These are phyloP conservation scores for Graphiopsis chlorocephala DNA, from an alignment of 2,329 filamentous ascomycete species.

Conservation along the genomic window DNA sequence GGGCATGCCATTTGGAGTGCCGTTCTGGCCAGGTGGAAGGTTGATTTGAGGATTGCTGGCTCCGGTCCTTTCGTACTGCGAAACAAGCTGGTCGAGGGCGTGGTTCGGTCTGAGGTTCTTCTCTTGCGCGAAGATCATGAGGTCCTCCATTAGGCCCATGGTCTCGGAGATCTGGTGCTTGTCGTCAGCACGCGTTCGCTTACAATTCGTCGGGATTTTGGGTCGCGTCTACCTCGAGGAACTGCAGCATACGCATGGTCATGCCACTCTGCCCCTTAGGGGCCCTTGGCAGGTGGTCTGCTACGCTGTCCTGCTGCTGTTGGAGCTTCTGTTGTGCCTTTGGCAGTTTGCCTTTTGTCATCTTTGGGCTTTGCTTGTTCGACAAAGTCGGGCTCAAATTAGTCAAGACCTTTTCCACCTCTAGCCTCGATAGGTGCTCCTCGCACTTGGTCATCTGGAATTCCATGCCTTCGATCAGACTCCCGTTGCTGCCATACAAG, in stretches of 20 bases:
- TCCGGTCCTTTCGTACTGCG: slow-evolving; percentile 34
- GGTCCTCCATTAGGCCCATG: slow-evolving; percentile 60
- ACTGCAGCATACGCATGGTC: slow-evolving; percentile 55
- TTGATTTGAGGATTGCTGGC: slow-evolving; percentile 44
- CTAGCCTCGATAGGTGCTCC: slow-evolving; percentile 75
- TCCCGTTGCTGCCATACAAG: slow-evolving; percentile 67
- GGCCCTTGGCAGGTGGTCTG: slow-evolving; percentile 45
- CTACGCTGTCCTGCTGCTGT: slow-evolving; percentile 47
- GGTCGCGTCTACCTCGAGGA: slow-evolving; percentile 55
- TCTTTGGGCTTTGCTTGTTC: slow-evolving; percentile 47
- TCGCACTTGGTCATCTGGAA: slow-evolving; percentile 74
- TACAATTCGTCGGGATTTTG: slow-evolving; percentile 7
- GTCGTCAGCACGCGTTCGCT: slow-evolving; percentile 15
- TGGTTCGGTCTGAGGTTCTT: slow-evolving; percentile 54
- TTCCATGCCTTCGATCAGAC: slow-evolving; percentile 80
- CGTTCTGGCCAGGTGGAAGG: slow-evolving; percentile 33
- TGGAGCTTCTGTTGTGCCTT: slow-evolving; percentile 35
- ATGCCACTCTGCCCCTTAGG: slow-evolving; percentile 54
- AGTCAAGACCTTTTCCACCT: slow-evolving; percentile 46
- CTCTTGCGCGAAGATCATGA: slow-evolving; percentile 57
- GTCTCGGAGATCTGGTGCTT: slow-evolving; percentile 59
- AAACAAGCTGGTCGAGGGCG: slow-evolving; percentile 54
- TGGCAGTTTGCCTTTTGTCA: slow-evolving; percentile 52
- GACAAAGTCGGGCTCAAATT: slow-evolving; percentile 51
- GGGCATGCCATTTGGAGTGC: slow-evolving; percentile 34